Base-by-base conservation (phyloP, 1,139 yeast species). In the Taiozyma onychis region DNA sequence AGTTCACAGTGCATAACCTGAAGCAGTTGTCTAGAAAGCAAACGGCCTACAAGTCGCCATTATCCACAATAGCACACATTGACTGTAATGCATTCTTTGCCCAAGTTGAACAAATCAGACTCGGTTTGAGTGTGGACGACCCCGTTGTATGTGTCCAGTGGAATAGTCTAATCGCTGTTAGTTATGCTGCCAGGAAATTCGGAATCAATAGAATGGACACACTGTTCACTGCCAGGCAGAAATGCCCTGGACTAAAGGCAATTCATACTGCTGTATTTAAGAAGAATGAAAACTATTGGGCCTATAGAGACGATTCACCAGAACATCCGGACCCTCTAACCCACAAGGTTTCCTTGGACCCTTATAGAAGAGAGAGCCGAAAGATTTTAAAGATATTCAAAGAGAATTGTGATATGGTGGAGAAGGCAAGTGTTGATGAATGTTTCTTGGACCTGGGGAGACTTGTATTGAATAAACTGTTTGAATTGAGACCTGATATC, bases 141-240 rank as follows among this genome's bases (percentile, higher is more conserved):
- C 98, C 99, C 0, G 86, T 93, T 3, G 97, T 91, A 0, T 91
- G 98, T 66, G 89, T 89, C 5, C 99, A 93, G 62, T 93, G 99
- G 99, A 76, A 77, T 49, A 76, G 91, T 0, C 71, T 93, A 6
- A 91, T 93, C 51, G 99, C 99, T 0, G 95, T 93, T 1, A 82
- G 88, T 6, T 88, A 88, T 66, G 88, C 97, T 0, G 98, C 98
- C 0, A 72, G 97, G 35, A 80, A 83, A 52, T 89, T 66, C 64
- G 97, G 97, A 0, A 83, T 93, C 28, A 74, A 80, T 30, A 70
- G 99, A 52, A 83, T 89, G 83, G 95, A 88, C 61, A 74, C 79
- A 0, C 68, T 89, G 2, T 77, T 76, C 11, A 76, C 81, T 2
- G 97, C 97, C 1, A 71, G 73, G 52, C 67, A 77, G 54, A 85